Base-by-base conservation (phyloP, 768 basidiomycete species). In the Phlebiopsis flavidoalba region DNA sequence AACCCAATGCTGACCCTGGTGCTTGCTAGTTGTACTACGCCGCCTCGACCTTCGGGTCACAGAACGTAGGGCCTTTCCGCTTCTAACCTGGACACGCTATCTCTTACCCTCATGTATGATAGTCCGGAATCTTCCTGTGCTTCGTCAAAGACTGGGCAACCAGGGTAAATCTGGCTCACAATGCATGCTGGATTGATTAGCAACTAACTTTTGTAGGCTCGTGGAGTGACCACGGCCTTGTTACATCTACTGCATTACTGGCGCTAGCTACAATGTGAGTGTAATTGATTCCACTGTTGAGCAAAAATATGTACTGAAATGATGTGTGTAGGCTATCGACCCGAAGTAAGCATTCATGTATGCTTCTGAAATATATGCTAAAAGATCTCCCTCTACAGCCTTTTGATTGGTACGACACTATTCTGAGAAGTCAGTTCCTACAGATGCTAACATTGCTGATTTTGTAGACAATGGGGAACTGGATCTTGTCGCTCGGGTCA, bases 81-180 rank as follows among this genome's bases (percentile, higher is more conserved):
- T 19, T 21, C 15, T n/a, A n/a, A n/a, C n/a, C n/a, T n/a, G n/a
- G n/a, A n/a, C n/a, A n/a, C n/a, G n/a, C n/a, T n/a, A n/a, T n/a
- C n/a, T n/a, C n/a, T n/a, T n/a, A n/a, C n/a, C n/a, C n/a, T n/a
- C n/a, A n/a, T n/a, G n/a, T n/a, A n/a, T n/a, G n/a, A n/a, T n/a
- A 55, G 54, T 80, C 77, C 15, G 83, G 77, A 3, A 81, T 85
- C 22, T 84, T 83, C 70, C 74, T 82, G 3, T n/a, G 82, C 83
- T 1, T 81, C 76, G 61, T 82, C 80, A 3, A 72, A 75, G 10
- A 80, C 79, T n/a, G 82, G 81, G 14, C 49, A 48, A 1, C 63
- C 58, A n/a, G 11, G 69, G 57, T 48, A 24, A n/a, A 46, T 53
- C 8, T 43, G 40, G 40, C n/a, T n/a, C n/a, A 31, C 26, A n/a